A percentile compares a stretch with the other conserved stretches of the same genome.
These are phyloP conservation scores for Rutstroemia sp. DNA, from an alignment of 2,329 filamentous ascomycete species.

Conservation along the genomic window DNA sequence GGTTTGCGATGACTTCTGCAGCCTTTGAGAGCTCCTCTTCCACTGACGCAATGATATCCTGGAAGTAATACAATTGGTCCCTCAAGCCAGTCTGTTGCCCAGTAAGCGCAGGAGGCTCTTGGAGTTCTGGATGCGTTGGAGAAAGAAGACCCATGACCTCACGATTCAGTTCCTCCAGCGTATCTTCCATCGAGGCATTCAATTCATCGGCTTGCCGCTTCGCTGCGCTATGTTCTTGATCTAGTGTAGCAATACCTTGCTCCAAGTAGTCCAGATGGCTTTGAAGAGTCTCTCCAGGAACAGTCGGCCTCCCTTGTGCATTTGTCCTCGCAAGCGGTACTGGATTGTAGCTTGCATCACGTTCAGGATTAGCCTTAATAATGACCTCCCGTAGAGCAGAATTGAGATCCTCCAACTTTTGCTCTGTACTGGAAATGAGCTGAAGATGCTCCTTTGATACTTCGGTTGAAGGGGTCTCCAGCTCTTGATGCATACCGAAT, in stretches of 20 bases:
- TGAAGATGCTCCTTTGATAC: conserved; percentile 32
- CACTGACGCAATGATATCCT: conserved; percentile 48
- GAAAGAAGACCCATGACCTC: conserved; percentile 54
- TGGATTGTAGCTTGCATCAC: conserved; percentile 14
- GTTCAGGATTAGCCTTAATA: conserved; percentile 50
- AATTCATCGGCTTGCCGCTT: conserved; percentile 15
- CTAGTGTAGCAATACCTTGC: conserved; percentile 53
- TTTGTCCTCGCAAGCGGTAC: conserved; percentile 35
- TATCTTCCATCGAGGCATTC: conserved; percentile 36
- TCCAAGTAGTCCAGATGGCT: conserved; percentile 66
- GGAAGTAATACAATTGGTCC: conserved; percentile 61
- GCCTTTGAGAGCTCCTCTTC: conserved; percentile 29
- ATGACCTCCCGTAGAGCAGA: conserved; percentile 59
- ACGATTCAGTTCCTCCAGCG: conserved; percentile 55
- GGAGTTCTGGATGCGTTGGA: conserved; percentile 40
- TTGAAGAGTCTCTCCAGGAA: conserved; percentile 41
- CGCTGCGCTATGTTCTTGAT: conserved; percentile 41
- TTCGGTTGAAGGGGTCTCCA: conserved; percentile 11
- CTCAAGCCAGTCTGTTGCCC: conserved; percentile 51
- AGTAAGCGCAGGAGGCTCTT: conserved; percentile 50
- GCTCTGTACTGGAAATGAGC: conserved; percentile 54
- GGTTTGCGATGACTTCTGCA: conserved; percentile 10
- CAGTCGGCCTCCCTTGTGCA: conserved; percentile 30
- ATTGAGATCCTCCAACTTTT: conserved; percentile 61
- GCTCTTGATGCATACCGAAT: conserved; percentile 17